Conservation (phyloP, 208 protist genomes). For the Crithidia thermophila region DNA sequence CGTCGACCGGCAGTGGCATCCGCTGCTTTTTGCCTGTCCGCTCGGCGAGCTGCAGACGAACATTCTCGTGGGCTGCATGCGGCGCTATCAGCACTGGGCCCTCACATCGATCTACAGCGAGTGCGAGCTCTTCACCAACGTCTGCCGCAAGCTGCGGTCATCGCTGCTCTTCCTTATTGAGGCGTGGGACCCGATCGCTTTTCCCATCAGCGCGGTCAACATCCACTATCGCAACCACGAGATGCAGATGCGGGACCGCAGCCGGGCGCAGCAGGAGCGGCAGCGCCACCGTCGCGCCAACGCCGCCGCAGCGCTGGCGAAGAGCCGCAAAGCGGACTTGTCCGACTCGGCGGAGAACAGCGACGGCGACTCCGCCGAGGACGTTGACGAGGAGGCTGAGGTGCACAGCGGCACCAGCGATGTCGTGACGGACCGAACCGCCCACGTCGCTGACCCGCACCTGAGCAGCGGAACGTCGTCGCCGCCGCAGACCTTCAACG, state of each 20-base stretch:
- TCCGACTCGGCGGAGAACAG: conserved; percentile 2
- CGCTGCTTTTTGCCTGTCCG: conserved; percentile 88
- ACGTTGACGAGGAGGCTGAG: background rate
- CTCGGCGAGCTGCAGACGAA: conserved; percentile 89
- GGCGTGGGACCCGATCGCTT: conserved; percentile 54
- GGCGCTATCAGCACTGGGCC: conserved; percentile 83
- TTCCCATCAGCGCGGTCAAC: conserved; percentile 57
- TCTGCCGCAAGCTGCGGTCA: conserved; percentile 41
- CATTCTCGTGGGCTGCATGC: conserved; percentile 86
- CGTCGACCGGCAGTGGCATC: conserved; percentile 81
- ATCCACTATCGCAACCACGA: conserved; percentile 32
- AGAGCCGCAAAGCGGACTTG: background rate
- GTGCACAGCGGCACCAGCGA: conserved; percentile 2
- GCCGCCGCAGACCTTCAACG: background rate
- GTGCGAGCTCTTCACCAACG: conserved; percentile 76
- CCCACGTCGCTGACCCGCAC: background rate
- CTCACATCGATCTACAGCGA: conserved; percentile 79
- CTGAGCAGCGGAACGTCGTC: conserved; percentile 15
- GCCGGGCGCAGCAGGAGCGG: conserved; percentile 22
- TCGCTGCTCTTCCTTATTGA: conserved; percentile 75
- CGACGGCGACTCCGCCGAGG: background rate
- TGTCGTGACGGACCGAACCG: conserved; percentile 7
- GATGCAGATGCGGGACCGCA: conserved; percentile 23
- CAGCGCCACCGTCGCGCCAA: conserved; percentile 8
- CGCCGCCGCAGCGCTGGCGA: background rate